Evolutionary conservation across 2,329 filamentous ascomycete species (phyloP).

Genomic region (Verticillium albo-atrum): DNA sequence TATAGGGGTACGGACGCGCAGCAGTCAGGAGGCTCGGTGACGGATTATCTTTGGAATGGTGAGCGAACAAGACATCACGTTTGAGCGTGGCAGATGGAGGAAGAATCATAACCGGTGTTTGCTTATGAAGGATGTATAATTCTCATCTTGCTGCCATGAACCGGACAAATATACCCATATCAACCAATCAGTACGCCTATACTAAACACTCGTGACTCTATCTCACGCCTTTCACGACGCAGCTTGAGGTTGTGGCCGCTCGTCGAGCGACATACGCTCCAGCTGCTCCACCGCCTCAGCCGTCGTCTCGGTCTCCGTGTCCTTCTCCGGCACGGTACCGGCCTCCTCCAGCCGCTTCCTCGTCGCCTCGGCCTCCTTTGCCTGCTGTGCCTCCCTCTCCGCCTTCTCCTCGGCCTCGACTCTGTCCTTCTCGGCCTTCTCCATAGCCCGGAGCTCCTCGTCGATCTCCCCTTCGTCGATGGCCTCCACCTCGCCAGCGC

Average conservation of each 20-base stretch:
- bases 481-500: conserved; percentile 17
- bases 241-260: conserved; percentile 16
- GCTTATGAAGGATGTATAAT: neutral
- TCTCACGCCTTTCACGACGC: conserved; percentile 7
- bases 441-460: conserved; percentile 76
- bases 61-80: conserved; percentile 1
- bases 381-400: conserved; percentile 35
- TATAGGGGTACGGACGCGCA: neutral
- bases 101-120: neutral
- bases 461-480: conserved; percentile 84
- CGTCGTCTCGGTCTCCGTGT: conserved; percentile 18
- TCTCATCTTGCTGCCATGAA: conserved; percentile 2
- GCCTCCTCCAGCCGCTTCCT: conserved; percentile 44
- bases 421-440: conserved; percentile 52
- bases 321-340: conserved; percentile 31
- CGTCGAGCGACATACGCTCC: conserved; percentile 32
- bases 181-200: neutral
- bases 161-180: neutral
- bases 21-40: conserved; percentile 6
- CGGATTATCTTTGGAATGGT: neutral
- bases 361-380: conserved; percentile 44
- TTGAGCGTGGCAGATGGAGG: neutral
- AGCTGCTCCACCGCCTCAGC: conserved; percentile 27
- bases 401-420: conserved; percentile 44
- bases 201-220: neutral